Conservation (phyloP, 345 rosid genomes). For the Aquilaria malaccensis region DNA sequence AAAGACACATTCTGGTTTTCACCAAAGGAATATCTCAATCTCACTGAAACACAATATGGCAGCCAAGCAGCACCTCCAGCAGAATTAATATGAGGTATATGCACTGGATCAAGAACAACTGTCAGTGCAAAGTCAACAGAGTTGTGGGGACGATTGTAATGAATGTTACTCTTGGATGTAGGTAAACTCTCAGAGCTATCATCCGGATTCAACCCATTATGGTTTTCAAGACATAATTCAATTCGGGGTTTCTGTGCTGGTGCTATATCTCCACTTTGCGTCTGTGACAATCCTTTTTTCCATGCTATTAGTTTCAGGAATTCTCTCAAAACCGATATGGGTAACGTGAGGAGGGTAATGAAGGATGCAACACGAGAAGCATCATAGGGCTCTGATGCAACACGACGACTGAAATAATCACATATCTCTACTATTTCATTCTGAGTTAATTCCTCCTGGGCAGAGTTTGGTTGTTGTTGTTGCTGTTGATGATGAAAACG, state of each 20-base stretch:
- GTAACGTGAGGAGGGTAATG: constrained; percentile 96
- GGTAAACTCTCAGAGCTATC: constrained; percentile 37
- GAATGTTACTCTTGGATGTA: constrained; percentile 79
- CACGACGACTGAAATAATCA: constrained; percentile 96
- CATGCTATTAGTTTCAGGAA: constrained; percentile 93
- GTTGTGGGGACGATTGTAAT: constrained; percentile 69
- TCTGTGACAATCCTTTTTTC: constrained; percentile 83
- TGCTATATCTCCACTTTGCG: constrained; percentile 75
- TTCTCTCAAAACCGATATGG: constrained; percentile 85
- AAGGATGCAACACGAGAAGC: constrained; percentile 98
- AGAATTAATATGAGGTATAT: constrained; percentile 66
- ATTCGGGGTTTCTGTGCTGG: constrained; percentile 90
- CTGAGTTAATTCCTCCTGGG: constrained; percentile 86
- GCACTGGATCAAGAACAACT: constrained; percentile 91
- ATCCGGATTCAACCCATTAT: constrained; percentile 39
- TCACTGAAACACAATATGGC: constrained; percentile 89
- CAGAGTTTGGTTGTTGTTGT: constrained; percentile 51
- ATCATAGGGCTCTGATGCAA: constrained; percentile 97
- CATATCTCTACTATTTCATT: constrained; percentile 90
- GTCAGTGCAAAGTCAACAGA: constrained; percentile 86
- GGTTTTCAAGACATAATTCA: constrained; percentile 92
- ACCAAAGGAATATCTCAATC: constrained; percentile 70
- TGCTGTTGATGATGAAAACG: constrained; percentile 91
- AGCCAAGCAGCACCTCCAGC: constrained; percentile 99
- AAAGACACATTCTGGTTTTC: constrained; percentile 55